Percentiles rank a stretch among this genome's conserved stretches.
Conservation (phyloP, 1,284 basidiomycete species). For the Fomitopsis schrenkii region DNA sequence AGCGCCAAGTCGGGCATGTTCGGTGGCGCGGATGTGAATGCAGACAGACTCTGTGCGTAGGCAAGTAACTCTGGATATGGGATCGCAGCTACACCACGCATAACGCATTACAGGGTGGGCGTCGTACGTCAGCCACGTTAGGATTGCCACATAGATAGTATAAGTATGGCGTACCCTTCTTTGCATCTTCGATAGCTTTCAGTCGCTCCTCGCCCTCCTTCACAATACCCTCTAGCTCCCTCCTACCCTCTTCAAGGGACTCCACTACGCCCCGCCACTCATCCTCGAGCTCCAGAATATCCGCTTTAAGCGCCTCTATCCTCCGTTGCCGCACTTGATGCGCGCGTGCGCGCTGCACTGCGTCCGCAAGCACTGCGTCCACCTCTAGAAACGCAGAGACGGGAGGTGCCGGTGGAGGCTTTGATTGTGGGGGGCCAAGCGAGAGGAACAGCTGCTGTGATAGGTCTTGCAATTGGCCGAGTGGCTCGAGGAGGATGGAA, state of each 20-base stretch:
- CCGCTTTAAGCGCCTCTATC: slow-evolving; percentile 65
- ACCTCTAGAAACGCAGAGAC: slow-evolving; percentile 54
- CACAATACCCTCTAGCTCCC: slow-evolving; percentile 63
- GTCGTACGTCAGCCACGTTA: background rate
- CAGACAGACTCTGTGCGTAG: slow-evolving; percentile 76
- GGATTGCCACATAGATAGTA: background rate
- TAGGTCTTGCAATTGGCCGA: slow-evolving; percentile 59
- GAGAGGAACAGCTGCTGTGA: slow-evolving; percentile 69
- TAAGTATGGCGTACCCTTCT: slow-evolving; percentile 46
- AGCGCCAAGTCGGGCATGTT: slow-evolving; percentile 70
- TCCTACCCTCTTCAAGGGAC: slow-evolving; percentile 59
- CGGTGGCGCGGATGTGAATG: slow-evolving; percentile 80
- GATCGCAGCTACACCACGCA: slow-evolving; percentile 50
- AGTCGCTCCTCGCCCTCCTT: slow-evolving; percentile 68
- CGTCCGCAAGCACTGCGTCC: slow-evolving; percentile 58
- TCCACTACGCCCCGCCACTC: slow-evolving; percentile 63
- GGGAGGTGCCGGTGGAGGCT: slow-evolving; percentile 60
- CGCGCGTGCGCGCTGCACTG: slow-evolving; percentile 58
- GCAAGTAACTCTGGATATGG: slow-evolving; percentile 76
- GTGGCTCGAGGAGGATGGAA: slow-evolving; percentile 54
- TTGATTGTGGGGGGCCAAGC: slow-evolving; percentile 58
- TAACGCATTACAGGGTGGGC: too few relatives aligned
- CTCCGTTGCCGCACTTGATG: slow-evolving; percentile 73
- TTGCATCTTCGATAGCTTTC: slow-evolving; percentile 64
- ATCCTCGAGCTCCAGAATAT: slow-evolving; percentile 62